Evolutionary conservation across 768 basidiomycete genomes (phyloP).

Genomic region (Rhizopogon roseolus): DNA sequence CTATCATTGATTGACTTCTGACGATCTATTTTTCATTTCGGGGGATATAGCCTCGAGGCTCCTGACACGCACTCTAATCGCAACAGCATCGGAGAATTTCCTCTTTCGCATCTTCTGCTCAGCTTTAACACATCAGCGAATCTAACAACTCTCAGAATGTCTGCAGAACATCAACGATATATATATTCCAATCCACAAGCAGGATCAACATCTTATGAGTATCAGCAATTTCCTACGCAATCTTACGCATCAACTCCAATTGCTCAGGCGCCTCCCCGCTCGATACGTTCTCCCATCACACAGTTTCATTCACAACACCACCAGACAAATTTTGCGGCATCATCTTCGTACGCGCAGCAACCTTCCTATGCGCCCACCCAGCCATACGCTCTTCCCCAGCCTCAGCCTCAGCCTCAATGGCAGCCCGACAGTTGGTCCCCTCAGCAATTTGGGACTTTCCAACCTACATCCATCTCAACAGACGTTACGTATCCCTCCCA

Average conservation of each 20-base stretch:
- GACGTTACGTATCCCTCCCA: constrained; percentile 31
- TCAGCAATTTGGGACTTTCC: constrained; percentile 25
- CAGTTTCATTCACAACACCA: constrained; percentile 29
- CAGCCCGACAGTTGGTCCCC: constrained; percentile 35
- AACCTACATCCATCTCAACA: constrained; percentile 28
- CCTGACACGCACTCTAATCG: constrained; percentile 23
- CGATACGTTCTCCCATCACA: constrained; percentile 24
- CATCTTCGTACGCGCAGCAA: constrained; percentile 24
- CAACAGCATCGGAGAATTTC: constrained; percentile 20
- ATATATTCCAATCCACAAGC: constrained; percentile 48
- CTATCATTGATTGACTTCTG: constrained; percentile 30
- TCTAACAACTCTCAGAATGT: constrained; percentile 28
- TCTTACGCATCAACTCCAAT: constrained; percentile 21
- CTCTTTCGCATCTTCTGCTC: constrained; percentile 14
- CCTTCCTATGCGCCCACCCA: constrained; percentile 24
- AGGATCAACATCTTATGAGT: constrained; percentile 44
- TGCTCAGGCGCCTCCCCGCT: constrained; percentile 25
- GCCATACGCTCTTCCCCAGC: constrained; percentile 23
- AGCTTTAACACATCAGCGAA: constrained; percentile 11
- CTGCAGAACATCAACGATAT: constrained; percentile 45
- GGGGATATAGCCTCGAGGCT: constrained; percentile 31
- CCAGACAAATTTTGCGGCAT: constrained; percentile 18
- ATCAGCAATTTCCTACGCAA: constrained; percentile 35
- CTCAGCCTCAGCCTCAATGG: constrained; percentile 31
- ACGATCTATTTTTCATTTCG: constrained; percentile 28